Percentiles rank a stretch among this genome's conserved stretches.
Conservation (phyloP, 1,284 basidiomycete species). For the Wallemia ichthyophaga region DNA sequence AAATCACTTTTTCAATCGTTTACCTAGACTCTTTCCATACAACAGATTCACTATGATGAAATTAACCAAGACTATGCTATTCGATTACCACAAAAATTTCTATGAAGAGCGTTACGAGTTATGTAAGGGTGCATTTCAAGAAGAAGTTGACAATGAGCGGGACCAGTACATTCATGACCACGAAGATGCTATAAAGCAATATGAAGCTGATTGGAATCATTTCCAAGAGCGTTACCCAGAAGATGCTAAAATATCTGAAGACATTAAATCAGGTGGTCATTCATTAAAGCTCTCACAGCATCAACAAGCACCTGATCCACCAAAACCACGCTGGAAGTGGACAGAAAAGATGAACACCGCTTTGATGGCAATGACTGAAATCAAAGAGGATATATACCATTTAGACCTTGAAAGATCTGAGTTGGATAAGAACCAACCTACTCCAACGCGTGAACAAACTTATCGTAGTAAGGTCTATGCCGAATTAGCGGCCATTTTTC, state of each 20-base stretch:
- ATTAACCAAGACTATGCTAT: conserved; percentile 49
- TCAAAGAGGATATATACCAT: neutral
- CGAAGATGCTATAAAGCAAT: neutral
- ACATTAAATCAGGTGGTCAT: neutral
- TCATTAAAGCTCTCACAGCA: neutral
- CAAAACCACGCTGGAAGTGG: neutral
- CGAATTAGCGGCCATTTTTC: neutral
- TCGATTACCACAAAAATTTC: conserved; percentile 31
- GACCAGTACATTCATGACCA: neutral
- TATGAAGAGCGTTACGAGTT: conserved; percentile 31
- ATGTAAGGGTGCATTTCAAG: conserved; percentile 27
- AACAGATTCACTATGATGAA: conserved; percentile 48
- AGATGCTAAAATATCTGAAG: neutral
- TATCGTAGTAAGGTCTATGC: neutral
- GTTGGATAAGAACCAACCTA: neutral
- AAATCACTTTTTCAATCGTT: conserved; percentile 47
- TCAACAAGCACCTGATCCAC: neutral
- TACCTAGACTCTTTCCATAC: conserved; percentile 67
- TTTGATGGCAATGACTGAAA: neutral
- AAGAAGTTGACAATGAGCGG: conserved; percentile 20
- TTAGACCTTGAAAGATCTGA: neutral
- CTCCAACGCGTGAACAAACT: neutral
- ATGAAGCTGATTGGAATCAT: neutral
- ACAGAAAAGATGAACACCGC: neutral
- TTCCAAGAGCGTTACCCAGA: neutral